Evolutionary conservation across 1,284 basidiomycete species (phyloP), one percentile per base, ranked within the genome.

Genomic region (Mycosarcoma maydis): DNA sequence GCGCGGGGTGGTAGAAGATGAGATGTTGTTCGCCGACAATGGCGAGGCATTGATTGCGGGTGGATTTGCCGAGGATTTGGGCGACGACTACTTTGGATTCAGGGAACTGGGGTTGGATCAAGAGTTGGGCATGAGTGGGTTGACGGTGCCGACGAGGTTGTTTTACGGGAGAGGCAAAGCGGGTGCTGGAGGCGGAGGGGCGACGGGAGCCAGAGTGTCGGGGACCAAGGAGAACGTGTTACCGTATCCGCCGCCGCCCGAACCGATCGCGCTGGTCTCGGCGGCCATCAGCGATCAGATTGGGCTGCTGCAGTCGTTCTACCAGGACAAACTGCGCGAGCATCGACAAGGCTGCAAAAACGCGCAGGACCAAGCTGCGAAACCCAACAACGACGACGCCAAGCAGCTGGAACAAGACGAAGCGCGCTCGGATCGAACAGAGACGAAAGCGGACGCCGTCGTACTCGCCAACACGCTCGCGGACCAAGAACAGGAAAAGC

Each of bases 71-170:
- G 91, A 92, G 50, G 86, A 89, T 20, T 86, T 95, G 16, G 94
- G 93, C 32, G 94, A 96, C 75, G 94, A 98, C 82, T 96, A 94
- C 83, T 87, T 98, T 29, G 94, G 94, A 17, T 85, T 97, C 26
- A 87, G 88, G 50, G 92, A 92, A 78, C 84, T 94, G 37, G 94
- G 94, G 19, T 91, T 98, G 54, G 92, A 93, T 45, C 86, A 87
- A 39, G 94, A 97, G 80, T 86, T 92, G 51, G 92, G 92, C n/a
- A 83, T 94, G 65, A 86, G 88, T 2, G 90, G 86, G 61, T 85
- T 96, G 45, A 87, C 86, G 11, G 87, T 96, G 17, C 94, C 94
- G 6, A 89, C 89, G 77, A 87, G 86, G 53, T 82, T 97, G 29
- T 87, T 94, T 78, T 90, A 88, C 75, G 88, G 90, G 32, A 89